phyloP scores from a whole-genome alignment of 805 yeast species.

The Torulaspora franciscae region DNA sequence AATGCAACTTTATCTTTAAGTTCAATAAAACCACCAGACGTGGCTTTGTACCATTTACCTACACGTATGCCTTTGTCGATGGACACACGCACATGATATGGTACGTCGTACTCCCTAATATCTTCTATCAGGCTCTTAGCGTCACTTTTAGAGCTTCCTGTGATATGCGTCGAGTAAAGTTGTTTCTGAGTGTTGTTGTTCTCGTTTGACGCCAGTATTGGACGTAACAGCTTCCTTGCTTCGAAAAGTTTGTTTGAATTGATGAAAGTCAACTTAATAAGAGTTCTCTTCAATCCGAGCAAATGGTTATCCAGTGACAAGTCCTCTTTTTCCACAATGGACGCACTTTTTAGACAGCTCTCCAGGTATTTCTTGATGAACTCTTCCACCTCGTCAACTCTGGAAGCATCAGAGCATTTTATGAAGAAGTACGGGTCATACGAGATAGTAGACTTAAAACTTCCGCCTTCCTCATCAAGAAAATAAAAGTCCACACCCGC shows the following conservation, averaged over 20 bases:
- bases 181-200: constrained; percentile 58
- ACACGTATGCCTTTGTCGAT: constrained; percentile 83
- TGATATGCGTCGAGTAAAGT: constrained; percentile 41
- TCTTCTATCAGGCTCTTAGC: constrained; percentile 62
- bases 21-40: constrained; percentile 50
- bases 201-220: constrained; percentile 66
- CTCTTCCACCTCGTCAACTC: constrained; percentile 73
- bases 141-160: constrained; percentile 43
- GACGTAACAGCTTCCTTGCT: constrained; percentile 65
- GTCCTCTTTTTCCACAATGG: constrained; percentile 68
- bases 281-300: constrained; percentile 60
- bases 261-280: constrained; percentile 67
- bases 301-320: constrained; percentile 79
- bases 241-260: constrained; percentile 68
- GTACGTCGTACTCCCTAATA: constrained; percentile 91
- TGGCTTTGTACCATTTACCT: constrained; percentile 92
- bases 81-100: constrained; percentile 93
- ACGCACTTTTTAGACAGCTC: constrained; percentile 50
- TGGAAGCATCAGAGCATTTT: constrained; percentile 44
- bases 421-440: constrained; percentile 86
- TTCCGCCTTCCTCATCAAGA: constrained; percentile 93
- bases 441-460: constrained; percentile 77
- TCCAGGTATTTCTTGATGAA: constrained; percentile 66
- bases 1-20: constrained; percentile 77
- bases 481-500: constrained; percentile 94